Evolutionary conservation across 2,329 filamentous ascomycete species (phyloP), one percentile per base, ranked within the genome.

Genomic region (Nigrospora oryzae): DNA sequence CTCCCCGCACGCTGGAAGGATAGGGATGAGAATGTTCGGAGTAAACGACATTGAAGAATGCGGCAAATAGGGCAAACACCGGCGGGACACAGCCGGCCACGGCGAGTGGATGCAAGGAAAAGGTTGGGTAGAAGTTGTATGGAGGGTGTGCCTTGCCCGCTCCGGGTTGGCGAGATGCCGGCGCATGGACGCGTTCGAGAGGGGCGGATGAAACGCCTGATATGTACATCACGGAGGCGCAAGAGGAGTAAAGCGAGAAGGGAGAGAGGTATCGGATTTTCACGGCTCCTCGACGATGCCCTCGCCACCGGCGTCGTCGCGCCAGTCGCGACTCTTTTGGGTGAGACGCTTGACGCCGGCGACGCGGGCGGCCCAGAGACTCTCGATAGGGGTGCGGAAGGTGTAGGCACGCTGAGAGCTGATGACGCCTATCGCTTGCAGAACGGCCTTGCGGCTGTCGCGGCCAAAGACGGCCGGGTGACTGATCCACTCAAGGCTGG

Each of bases 401-500:
- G 93, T 97, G 61, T 91, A 95, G 11, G 86, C 90, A 39, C 93
- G 79, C 66, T 98, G 93, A 7, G 87, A 94, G 58, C 87, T 93
- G 55, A 98, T 96, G 49, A 97, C 90, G 7, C 93, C 91, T 53
- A 98, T 97, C 14, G 90, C 89, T 64, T 98, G 93, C 19, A 98
- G 74, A 2, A 98, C 90, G 5, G 91, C 89, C 70, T 98, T 98
- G 57, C 93, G 83, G 46, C 87, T 93, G 62, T 98, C 93, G 34
- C 93, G 82, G 10, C 86, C 84, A 61, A 98, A 98, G 2, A 97
- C 88, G 2, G 90, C 90, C 2, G 93, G 93, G 59, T 98, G 93
- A 60, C 86, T 89, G 64, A 98, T 97, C 93, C 93, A 98, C 66
- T 98, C 93, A 14, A 98, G 71, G 42, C 86, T 88, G 32, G 86